These are phyloP conservation scores for rapeseed (Brassica napus) DNA, from an alignment of 345 rosid genomes.

Conservation along the genomic window DNA sequence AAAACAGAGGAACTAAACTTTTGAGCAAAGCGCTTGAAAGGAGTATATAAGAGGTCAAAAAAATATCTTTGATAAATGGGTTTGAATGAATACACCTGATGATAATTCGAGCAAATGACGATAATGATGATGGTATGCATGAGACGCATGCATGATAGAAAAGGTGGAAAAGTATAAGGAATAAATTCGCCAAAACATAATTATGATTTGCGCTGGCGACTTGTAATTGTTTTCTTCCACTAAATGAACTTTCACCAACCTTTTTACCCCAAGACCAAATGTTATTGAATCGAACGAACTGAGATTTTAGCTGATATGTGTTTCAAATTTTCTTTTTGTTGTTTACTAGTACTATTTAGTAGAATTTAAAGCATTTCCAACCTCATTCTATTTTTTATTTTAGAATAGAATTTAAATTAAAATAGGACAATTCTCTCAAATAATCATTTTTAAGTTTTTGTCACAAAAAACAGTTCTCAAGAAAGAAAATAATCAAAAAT, in stretches of 20 bases:
- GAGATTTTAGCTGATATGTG: background rate
- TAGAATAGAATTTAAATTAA: too few relatives aligned
- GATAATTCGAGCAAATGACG: conserved; percentile 18
- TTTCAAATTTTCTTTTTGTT: background rate
- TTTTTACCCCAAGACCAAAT: background rate
- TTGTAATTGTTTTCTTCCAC: conserved; percentile 22
- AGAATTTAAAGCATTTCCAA: too few relatives aligned
- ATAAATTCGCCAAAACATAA: conserved; percentile 36
- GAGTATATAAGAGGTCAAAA: background rate
- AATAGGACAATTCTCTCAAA: too few relatives aligned
- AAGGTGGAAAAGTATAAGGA: conserved; percentile 27
- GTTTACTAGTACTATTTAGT: background rate
- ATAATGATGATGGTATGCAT: conserved; percentile 41
- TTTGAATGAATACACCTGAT: conserved; percentile 3
- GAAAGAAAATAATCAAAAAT: too few relatives aligned
- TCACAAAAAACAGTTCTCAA: too few relatives aligned
- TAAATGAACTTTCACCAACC: conserved; percentile 11
- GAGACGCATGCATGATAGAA: conserved; percentile 39
- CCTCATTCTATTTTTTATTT: too few relatives aligned
- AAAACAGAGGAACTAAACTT: too few relatives aligned
- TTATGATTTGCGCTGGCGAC: conserved; percentile 29
- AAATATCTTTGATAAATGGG: background rate
- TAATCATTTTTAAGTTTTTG: too few relatives aligned
- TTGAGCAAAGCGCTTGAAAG: too few relatives aligned
- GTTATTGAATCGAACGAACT: background rate